Base-by-base conservation (phyloP, 2,329 filamentous ascomycete species). In the Xylaria sp. region DNA sequence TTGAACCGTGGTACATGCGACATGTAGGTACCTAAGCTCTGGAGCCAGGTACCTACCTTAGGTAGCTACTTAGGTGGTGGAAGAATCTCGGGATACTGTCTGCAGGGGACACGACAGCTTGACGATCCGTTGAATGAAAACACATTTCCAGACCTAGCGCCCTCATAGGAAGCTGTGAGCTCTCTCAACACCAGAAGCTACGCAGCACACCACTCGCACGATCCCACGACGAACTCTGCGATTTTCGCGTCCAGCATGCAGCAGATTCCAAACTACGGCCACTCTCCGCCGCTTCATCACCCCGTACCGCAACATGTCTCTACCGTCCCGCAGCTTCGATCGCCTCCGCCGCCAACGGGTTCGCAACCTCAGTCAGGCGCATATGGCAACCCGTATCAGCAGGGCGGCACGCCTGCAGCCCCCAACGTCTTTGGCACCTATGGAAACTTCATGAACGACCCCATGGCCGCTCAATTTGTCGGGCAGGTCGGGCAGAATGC, bases 301-400 rank as follows among this genome's bases (percentile, higher is more conserved):
- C 94, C 94, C 54, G 92, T 97, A 54, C 94, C 94, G 59, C 94
- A 99, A 75, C 94, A 99, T 81, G 93, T 97, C 68, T 97, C 94
- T 70, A 96, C 92, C 54, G 94, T 99, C 45, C 94, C 94, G 41
- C 94, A 97, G 77, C 86, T 99, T 72, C 88, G 95, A 74, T 97
- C 94, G 54, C 94, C 94, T 57, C 93, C 90, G 54, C 90, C 91
- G 57, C 92, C 91, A 37, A 81, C 82, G 47, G 84, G 86, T 37
- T 82, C 82, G 53, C 87, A 86, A 62, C 86, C 87, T 52, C 88
- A 90, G 34, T 83, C 86, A 63, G 81, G 82, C 59, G 80, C 82
- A 62, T 81, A 88, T 76, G 85, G 87, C 46, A 92, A 90, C 68
- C 87, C 88, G 29, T 90, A 91, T 61, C 89, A 90, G 68, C 83